Percentiles rank a stretch among this genome's conserved stretches.
phyloP scores from a whole-genome alignment of 2,329 filamentous ascomycete species.

The Immersiporthe knoxdaviesiana region DNA sequence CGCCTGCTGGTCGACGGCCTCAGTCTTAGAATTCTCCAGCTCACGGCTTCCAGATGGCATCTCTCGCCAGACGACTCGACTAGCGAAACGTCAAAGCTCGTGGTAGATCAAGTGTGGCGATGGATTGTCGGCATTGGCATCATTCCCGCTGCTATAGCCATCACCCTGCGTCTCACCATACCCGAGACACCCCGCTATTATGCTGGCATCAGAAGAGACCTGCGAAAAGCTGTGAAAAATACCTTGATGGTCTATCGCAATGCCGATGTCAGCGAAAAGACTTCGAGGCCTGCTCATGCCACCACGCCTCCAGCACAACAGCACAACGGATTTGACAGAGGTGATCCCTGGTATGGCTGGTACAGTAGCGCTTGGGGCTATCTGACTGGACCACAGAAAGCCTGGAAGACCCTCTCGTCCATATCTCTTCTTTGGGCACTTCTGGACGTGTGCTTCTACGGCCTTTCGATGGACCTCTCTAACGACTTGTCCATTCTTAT shows the following conservation, averaged over 20 bases:
- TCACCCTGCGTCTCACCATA: conserved; percentile 52
- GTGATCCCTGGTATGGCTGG: conserved; percentile 23
- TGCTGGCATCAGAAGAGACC: conserved; percentile 30
- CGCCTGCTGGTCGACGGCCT: conserved; percentile 30
- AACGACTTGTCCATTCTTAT: conserved; percentile 12
- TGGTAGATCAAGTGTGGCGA: conserved; percentile 53
- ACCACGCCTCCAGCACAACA: neutral
- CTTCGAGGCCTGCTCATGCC: neutral
- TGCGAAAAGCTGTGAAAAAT: conserved; percentile 27
- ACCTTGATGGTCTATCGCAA: conserved; percentile 11
- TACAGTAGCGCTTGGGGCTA: conserved; percentile 31
- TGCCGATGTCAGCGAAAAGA: neutral
- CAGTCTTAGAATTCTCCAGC: conserved; percentile 27
- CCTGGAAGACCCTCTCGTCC: conserved; percentile 37
- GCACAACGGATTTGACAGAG: neutral
- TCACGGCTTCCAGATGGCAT: conserved; percentile 15
- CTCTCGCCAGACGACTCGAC: conserved; percentile 13
- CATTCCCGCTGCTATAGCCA: conserved; percentile 50
- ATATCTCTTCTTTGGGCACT: conserved; percentile 56
- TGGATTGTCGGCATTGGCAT: conserved; percentile 53
- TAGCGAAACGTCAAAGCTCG: conserved; percentile 29
- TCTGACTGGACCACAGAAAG: conserved; percentile 34
- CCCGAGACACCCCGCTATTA: conserved; percentile 51
- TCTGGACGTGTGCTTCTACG: conserved; percentile 59
- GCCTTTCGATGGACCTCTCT: conserved; percentile 32